Evolutionary conservation across 73 alveolate genomes (phyloP).

Genomic region (Tetrahymena elliotti): DNA sequence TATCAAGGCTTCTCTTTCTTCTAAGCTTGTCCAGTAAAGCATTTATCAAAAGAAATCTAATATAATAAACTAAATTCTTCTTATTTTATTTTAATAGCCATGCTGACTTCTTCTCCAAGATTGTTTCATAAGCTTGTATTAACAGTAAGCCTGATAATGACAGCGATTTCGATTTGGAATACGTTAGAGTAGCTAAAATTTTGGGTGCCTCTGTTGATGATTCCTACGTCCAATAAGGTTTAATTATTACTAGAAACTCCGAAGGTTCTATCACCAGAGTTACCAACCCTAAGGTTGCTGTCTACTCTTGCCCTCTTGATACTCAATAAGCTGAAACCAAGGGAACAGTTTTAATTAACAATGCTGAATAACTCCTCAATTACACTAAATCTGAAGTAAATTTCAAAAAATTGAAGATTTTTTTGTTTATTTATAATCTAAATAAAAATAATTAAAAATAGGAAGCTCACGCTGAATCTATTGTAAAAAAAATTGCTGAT

Average conservation of each 20-base stretch:
- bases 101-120: slow-evolving; percentile 14
- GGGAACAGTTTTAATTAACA: slow-evolving; percentile 92
- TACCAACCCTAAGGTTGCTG: slow-evolving; percentile 89
- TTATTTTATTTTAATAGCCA: neutral
- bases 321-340: slow-evolving; percentile 94
- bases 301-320: slow-evolving; percentile 89
- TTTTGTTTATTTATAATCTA: neutral
- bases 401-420: no score
- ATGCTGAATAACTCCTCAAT: slow-evolving; percentile 91
- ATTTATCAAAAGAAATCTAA: neutral
- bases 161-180: slow-evolving; percentile 84
- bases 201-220: slow-evolving; percentile 90
- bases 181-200: slow-evolving; percentile 89
- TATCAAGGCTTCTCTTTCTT: slow-evolving; percentile 79
- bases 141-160: slow-evolving; percentile 63
- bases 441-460: no score
- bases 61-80: neutral
- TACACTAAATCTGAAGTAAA: slow-evolving; percentile 87
- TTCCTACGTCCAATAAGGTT: slow-evolving; percentile 83
- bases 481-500: slow-evolving; percentile 81
- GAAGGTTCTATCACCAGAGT: slow-evolving; percentile 88
- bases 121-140: slow-evolving; percentile 35
- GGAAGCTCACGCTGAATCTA: slow-evolving; percentile 84
- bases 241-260: slow-evolving; percentile 71
- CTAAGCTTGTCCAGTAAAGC: slow-evolving; percentile 59